Percentiles rank a stretch among this genome's conserved stretches.
Evolutionary conservation across 305 asterid species (phyloP).

Genomic region (Solanum chacoense): DNA sequence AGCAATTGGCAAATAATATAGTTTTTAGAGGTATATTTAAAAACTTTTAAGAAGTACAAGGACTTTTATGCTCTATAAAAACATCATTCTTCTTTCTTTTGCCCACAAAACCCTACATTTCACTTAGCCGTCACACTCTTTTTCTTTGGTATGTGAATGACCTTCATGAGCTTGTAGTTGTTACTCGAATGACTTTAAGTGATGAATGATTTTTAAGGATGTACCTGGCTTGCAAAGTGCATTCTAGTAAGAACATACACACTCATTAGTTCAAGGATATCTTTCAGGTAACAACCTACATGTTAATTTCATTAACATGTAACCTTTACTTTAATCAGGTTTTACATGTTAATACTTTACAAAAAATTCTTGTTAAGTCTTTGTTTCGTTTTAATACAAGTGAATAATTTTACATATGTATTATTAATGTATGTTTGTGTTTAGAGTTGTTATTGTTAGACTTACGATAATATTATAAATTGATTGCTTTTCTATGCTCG

Average conservation of each 20-base stretch:
- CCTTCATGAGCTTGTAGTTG: neutral
- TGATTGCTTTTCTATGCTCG: neutral
- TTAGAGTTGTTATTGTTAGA: neutral
- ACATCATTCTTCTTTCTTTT: neutral
- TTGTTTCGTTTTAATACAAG: neutral
- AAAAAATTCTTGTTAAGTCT: neutral
- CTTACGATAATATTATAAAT: too few relatives aligned
- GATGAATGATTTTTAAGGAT: neutral
- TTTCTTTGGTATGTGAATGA: neutral
- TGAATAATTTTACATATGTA: too few relatives aligned
- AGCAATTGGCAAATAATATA: neutral
- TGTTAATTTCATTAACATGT: neutral
- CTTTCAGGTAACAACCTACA: neutral
- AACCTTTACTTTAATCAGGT: neutral
- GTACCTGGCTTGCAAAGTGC: neutral
- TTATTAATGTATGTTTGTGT: too few relatives aligned
- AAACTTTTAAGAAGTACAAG: neutral
- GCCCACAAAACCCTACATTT: neutral
- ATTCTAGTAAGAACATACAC: neutral
- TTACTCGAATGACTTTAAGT: neutral
- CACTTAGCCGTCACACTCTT: neutral
- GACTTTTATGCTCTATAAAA: neutral
- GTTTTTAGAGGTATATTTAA: neutral
- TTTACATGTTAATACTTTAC: neutral
- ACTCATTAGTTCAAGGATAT: neutral